A percentile compares a stretch with the other conserved stretches of the same genome.
Evolutionary conservation across 2,329 filamentous ascomycete species (phyloP).

Genomic region (Rugonectria rugulosa): DNA sequence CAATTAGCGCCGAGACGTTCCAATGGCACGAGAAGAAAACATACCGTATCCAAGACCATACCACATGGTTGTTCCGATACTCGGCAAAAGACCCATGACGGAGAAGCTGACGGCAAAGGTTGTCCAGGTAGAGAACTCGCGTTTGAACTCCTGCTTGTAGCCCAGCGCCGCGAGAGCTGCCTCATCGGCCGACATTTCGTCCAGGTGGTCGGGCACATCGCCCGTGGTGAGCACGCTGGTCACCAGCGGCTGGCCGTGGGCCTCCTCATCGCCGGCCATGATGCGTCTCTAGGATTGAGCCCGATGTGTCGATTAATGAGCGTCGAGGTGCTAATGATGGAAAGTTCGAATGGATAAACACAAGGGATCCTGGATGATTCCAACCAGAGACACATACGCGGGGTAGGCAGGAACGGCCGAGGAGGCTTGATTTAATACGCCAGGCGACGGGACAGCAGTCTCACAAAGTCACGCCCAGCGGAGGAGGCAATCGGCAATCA

Average conservation of each 20-base stretch:
- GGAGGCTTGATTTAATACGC: background rate
- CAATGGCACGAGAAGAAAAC: background rate
- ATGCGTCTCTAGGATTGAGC: background rate
- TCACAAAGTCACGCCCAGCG: background rate
- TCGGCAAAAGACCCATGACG: constrained; percentile 22
- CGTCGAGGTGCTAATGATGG: background rate
- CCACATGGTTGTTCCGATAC: constrained; percentile 24
- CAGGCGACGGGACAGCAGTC: background rate
- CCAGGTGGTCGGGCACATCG: constrained; percentile 14
- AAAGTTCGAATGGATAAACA: background rate
- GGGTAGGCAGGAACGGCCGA: background rate
- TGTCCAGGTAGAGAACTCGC: constrained; percentile 18
- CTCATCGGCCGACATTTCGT: constrained; percentile 13
- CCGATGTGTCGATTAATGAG: background rate
- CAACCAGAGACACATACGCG: background rate
- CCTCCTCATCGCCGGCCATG: constrained; percentile 16
- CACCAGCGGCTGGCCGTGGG: constrained; percentile 1
- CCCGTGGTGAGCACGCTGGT: constrained; percentile 14
- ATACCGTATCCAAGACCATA: constrained; percentile 21
- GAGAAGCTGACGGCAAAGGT: constrained; percentile 21
- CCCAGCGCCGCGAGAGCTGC: constrained; percentile 18
- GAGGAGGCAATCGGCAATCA: background rate
- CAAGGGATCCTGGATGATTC: background rate
- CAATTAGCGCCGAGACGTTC: background rate
- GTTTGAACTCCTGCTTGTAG: constrained; percentile 24